Conservation (phyloP, 2,329 filamentous ascomycete species). For the Neopestalotiopsis sp. region DNA sequence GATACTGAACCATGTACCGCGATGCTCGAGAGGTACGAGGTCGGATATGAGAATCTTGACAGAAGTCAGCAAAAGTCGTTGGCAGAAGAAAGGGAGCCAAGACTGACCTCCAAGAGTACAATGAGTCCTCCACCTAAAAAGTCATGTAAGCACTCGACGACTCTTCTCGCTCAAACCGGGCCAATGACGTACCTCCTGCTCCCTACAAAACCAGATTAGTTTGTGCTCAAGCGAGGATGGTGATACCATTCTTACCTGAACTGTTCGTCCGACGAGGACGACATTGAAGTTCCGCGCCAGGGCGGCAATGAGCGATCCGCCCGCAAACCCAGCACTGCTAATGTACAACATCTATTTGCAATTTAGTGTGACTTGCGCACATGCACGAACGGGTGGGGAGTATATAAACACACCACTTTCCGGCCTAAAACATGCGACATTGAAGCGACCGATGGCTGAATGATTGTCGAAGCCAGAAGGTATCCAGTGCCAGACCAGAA, state of each 20-base stretch:
- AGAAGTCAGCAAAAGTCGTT: background rate
- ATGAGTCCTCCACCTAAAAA: constrained; percentile 48
- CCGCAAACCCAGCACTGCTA: constrained; percentile 23
- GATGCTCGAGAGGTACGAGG: constrained; percentile 41
- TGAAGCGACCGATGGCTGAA: constrained; percentile 49
- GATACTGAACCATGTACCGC: constrained; percentile 39
- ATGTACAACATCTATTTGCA: constrained; percentile 22
- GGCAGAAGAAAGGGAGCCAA: constrained; percentile 21
- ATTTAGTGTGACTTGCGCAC: background rate
- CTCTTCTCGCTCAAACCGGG: background rate
- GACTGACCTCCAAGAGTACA: constrained; percentile 39
- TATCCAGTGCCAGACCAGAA: constrained; percentile 78
- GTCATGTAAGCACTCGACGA: background rate
- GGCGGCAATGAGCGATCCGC: constrained; percentile 26
- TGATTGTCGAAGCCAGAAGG: constrained; percentile 67
- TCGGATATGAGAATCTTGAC: constrained; percentile 40
- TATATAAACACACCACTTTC: constrained; percentile 19
- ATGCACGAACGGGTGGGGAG: background rate
- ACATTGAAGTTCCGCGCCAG: constrained; percentile 46
- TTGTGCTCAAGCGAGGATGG: background rate
- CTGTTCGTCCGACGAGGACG: constrained; percentile 47
- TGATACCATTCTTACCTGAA: constrained; percentile 41
- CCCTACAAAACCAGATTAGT: constrained; percentile 3
- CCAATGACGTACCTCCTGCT: constrained; percentile 19
- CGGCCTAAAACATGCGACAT: constrained; percentile 26